Conservation (phyloP, 352 stramenopile genomes). For the Pythium aristosporum region DNA sequence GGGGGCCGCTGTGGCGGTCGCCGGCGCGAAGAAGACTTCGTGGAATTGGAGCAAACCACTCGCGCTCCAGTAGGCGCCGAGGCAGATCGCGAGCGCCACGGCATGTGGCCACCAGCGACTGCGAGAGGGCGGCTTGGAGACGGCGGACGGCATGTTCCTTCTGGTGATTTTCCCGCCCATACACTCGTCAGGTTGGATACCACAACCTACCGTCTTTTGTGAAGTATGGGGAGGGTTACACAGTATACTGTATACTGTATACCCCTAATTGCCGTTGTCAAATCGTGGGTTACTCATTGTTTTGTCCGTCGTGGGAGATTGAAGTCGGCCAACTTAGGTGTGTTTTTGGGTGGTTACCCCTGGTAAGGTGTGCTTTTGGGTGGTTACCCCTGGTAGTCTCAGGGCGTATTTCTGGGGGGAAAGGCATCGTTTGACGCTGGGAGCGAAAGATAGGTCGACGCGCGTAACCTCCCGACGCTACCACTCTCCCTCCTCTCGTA, state of each 20-base stretch:
- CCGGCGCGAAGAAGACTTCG: slow-evolving; percentile 28
- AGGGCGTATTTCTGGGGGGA: no score
- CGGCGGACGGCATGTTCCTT: background rate
- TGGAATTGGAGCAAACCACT: slow-evolving; percentile 31
- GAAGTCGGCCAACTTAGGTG: slow-evolving; percentile 9
- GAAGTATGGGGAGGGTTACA: slow-evolving; percentile 1
- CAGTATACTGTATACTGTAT: background rate
- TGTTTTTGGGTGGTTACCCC: slow-evolving; percentile 19
- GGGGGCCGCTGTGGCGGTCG: background rate
- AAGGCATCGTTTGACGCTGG: slow-evolving; percentile 2
- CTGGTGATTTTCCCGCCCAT: background rate
- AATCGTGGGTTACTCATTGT: slow-evolving; percentile 1
- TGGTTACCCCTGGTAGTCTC: background rate
- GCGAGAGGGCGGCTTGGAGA: background rate
- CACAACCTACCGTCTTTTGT: slow-evolving; percentile 6
- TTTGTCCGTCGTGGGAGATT: background rate
- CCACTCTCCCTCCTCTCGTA: background rate
- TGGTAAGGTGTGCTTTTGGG: slow-evolving; percentile 16
- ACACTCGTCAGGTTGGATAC: background rate
- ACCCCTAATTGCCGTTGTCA: background rate
- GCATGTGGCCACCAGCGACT: slow-evolving; percentile 6
- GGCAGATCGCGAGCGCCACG: slow-evolving; percentile 9
- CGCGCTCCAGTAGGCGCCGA: slow-evolving; percentile 29
- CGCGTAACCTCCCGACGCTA: slow-evolving; percentile 14
- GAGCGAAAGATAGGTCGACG: slow-evolving; percentile 16